Conservation (phyloP, 768 basidiomycete species). For the Lactarius deliciosus region DNA sequence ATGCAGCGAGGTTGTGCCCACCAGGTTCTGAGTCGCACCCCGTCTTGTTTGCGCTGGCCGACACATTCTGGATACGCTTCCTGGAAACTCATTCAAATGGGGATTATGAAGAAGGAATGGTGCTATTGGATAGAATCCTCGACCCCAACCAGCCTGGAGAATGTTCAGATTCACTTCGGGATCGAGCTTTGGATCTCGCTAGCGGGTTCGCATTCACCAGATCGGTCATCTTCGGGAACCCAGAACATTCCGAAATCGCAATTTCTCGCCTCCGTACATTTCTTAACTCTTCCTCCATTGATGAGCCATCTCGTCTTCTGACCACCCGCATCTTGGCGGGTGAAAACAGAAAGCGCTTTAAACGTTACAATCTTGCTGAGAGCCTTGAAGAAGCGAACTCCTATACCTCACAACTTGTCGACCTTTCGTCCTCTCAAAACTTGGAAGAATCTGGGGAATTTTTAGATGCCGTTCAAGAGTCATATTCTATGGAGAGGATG, state of each 20-base stretch:
- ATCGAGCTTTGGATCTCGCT: no score
- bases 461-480: not conserved
- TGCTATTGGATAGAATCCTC: not conserved
- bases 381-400: no score
- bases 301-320: rapidly evolving
- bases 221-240: not conserved
- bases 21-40: not conserved
- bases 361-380: no score
- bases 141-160: not conserved
- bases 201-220: not conserved
- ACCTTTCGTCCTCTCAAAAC: no score
- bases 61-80: not conserved
- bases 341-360: no score
- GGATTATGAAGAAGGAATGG: not conserved
- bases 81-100: not conserved
- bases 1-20: not conserved
- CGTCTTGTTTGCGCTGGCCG: not conserved
- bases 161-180: not conserved
- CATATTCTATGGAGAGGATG: no score
- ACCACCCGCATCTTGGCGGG: no score
- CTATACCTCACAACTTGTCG: no score
- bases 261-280: not conserved
- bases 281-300: not conserved
- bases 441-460: no score
- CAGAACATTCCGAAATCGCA: not conserved